Evolutionary conservation across 495 filamentous ascomycete species (phyloP).

Genomic region (Lichenothelia convexa): DNA sequence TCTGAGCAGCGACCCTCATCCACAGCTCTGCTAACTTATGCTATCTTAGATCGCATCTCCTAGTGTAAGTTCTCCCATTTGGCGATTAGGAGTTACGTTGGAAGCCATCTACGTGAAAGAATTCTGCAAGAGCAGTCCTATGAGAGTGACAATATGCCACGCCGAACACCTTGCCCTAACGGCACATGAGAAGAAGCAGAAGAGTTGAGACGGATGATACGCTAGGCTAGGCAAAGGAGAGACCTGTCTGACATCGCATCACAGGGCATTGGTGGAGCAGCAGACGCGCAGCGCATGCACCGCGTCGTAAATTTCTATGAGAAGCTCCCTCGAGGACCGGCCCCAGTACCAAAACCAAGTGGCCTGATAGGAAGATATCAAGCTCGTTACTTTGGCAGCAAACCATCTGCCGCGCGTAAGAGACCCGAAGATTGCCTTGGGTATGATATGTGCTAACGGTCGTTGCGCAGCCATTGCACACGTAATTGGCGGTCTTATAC

Average conservation of each 20-base stretch:
- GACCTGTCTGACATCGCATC: no score
- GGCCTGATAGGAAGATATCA: constrained; percentile 78
- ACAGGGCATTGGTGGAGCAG: constrained; percentile 74
- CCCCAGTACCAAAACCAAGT: constrained; percentile 58
- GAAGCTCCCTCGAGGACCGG: constrained; percentile 78
- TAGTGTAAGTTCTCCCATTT: constrained; percentile 55
- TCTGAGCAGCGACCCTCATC: constrained; percentile 3
- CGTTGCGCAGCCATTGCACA: constrained; percentile 57
- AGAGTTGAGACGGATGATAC: no score
- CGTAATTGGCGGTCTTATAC: constrained; percentile 53
- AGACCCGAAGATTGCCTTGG: constrained; percentile 11
- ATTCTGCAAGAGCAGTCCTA: no score
- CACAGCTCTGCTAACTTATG: no score
- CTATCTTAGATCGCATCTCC: constrained; percentile 73
- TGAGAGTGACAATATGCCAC: no score
- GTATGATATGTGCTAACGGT: constrained; percentile 8
- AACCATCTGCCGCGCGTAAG: constrained; percentile 72
- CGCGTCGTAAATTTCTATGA: constrained; percentile 96
- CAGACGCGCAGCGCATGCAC: constrained; percentile 90
- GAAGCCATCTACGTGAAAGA: no score
- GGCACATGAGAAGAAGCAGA: no score
- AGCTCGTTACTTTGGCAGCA: constrained; percentile 87
- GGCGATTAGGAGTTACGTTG: no score
- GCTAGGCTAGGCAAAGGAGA: no score
- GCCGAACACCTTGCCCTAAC: no score